These are phyloP conservation scores for Dactylonectria estremocensis DNA, from an alignment of 2,329 filamentous ascomycete genomes.

Conservation along the genomic window DNA sequence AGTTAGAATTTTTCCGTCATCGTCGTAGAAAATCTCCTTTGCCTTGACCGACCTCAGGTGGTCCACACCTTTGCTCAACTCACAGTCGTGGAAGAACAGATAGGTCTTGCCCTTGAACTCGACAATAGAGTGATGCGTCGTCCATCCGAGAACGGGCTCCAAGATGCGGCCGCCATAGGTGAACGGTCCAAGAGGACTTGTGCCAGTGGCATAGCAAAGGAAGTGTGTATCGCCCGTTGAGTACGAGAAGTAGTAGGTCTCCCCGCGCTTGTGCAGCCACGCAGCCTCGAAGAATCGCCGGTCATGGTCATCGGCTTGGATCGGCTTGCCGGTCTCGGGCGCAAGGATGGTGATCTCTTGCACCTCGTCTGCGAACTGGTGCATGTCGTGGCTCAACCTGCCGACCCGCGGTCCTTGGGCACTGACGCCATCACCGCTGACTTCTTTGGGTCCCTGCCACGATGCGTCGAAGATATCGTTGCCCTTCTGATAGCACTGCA, in stretches of 20 bases:
- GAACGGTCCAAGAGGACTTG: slow-evolving; percentile 79
- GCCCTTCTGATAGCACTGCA: slow-evolving; percentile 80
- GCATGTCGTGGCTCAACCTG: slow-evolving; percentile 76
- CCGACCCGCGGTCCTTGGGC: slow-evolving; percentile 80
- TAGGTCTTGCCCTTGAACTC: slow-evolving; percentile 82
- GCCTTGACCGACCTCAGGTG: slow-evolving; percentile 83
- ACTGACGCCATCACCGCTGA: slow-evolving; percentile 65
- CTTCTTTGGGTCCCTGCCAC: slow-evolving; percentile 72
- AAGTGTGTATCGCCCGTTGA: slow-evolving; percentile 85
- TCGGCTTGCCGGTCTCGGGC: slow-evolving; percentile 70
- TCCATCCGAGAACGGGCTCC: slow-evolving; percentile 85
- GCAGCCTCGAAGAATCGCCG: slow-evolving; percentile 85
- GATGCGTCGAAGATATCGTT: slow-evolving; percentile 68
- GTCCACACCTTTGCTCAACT: slow-evolving; percentile 77
- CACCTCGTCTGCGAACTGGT: slow-evolving; percentile 68
- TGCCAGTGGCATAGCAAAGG: slow-evolving; percentile 77
- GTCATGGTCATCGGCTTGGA: slow-evolving; percentile 79
- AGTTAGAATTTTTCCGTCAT: slow-evolving; percentile 72
- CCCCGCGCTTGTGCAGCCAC: slow-evolving; percentile 82
- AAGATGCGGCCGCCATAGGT: slow-evolving; percentile 80
- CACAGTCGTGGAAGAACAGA: slow-evolving; percentile 83
- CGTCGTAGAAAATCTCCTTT: slow-evolving; percentile 81
- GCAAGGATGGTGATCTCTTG: slow-evolving; percentile 76
- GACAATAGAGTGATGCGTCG: slow-evolving; percentile 84
- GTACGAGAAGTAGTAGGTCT: slow-evolving; percentile 82